Conservation (phyloP, 768 basidiomycete species). For the Amanita rimosa region DNA sequence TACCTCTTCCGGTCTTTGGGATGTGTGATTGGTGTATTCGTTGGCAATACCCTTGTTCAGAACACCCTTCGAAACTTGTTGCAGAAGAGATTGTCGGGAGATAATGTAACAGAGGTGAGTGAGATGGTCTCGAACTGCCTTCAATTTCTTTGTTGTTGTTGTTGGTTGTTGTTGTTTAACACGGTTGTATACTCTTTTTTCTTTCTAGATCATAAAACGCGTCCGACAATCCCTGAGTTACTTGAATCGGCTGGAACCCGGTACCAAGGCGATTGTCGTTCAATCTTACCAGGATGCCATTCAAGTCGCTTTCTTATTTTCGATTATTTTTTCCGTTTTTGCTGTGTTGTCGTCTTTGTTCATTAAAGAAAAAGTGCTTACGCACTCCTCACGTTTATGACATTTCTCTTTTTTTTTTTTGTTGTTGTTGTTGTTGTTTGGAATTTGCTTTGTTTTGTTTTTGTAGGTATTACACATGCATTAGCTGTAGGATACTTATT, state of each 20-base stretch:
- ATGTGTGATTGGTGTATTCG: conserved; percentile 43
- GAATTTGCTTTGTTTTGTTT: too few species aligned
- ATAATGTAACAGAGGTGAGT: conserved; percentile 41
- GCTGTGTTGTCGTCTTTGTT: conserved; percentile 35
- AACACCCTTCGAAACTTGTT: conserved; percentile 33
- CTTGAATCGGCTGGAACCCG: conserved; percentile 30
- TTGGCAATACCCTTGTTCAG: conserved; percentile 48
- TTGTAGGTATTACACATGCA: too few species aligned
- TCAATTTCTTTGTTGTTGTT: too few species aligned
- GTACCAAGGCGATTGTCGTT: conserved; percentile 23
- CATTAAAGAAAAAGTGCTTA: conserved; percentile 38
- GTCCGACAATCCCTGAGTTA: conserved; percentile 40
- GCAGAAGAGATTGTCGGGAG: conserved; percentile 26
- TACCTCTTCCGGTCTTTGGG: conserved; percentile 61
- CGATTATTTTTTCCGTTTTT: conserved; percentile 26
- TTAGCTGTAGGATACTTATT: too few species aligned
- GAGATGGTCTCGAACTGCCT: too few species aligned
- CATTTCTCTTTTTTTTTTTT: too few species aligned
- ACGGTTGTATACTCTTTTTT: too few species aligned
- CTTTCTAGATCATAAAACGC: conserved; percentile 32
- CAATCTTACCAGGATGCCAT: conserved; percentile 34
- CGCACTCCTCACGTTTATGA: conserved; percentile 4
- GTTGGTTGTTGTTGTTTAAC: too few species aligned
- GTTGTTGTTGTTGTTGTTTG: too few species aligned
- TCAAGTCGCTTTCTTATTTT: conserved; percentile 36